Conservation (phyloP, 2,329 filamentous ascomycete species). For the Aspergillus carbonarius region DNA sequence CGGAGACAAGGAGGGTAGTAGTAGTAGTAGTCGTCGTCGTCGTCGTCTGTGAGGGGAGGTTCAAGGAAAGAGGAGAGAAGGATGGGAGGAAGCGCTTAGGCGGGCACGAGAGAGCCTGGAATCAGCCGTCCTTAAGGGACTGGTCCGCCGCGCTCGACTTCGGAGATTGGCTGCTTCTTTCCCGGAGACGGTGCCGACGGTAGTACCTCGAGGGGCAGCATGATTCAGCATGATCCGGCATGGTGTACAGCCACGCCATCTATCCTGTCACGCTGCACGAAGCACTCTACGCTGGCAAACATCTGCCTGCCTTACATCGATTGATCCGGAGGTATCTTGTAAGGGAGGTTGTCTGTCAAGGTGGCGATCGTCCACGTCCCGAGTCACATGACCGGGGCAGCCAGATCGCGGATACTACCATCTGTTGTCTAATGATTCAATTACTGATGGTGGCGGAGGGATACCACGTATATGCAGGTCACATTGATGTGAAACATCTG, state of each 20-base stretch:
- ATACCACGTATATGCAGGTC: background rate
- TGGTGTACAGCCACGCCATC: background rate
- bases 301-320: background rate
- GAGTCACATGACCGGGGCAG: background rate
- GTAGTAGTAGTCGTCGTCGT: too few species aligned
- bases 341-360: background rate
- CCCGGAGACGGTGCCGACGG: background rate
- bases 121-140: background rate
- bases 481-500: background rate
- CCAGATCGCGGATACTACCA: background rate
- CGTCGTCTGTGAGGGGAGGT: slow-evolving; percentile 7
- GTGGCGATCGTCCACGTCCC: background rate
- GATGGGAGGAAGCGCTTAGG: slow-evolving; percentile 19
- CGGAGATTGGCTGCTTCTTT: background rate
- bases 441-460: background rate
- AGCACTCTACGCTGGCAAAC: background rate
- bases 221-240: background rate
- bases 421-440: background rate
- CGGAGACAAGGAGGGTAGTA: background rate
- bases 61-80: slow-evolving; percentile 15
- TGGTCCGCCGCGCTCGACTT: background rate
- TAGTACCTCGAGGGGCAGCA: background rate
- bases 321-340: background rate
- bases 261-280: background rate
- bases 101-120: slow-evolving; percentile 7